phyloP scores from a whole-genome alignment of 306 rosid species.

The Medicago arabica region DNA sequence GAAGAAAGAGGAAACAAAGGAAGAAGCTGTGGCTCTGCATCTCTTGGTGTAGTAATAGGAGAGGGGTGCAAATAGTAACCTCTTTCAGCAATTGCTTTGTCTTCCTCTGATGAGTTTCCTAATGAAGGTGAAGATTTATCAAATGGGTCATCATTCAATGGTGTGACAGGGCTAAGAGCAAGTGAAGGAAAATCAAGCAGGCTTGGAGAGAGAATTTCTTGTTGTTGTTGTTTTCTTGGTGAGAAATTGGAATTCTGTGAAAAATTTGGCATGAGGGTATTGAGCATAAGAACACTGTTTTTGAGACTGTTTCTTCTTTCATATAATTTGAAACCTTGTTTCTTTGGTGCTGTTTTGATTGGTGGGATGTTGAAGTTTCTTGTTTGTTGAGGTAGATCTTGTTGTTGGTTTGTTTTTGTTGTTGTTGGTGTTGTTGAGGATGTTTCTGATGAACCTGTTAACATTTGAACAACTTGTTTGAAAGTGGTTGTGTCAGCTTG shows the following conservation, averaged over 20 bases:
- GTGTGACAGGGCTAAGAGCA: constrained; percentile 90
- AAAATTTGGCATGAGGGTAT: constrained; percentile 75
- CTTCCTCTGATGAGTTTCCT: constrained; percentile 90
- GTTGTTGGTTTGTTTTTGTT: constrained; percentile 40
- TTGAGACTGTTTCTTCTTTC: constrained; percentile 80
- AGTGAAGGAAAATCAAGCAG: constrained; percentile 86
- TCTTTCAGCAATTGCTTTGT: constrained; percentile 88
- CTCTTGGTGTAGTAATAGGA: constrained; percentile 72
- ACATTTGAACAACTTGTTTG: constrained; percentile 98
- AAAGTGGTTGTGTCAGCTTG: constrained; percentile 91
- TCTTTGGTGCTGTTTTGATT: constrained; percentile 62
- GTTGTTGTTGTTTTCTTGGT: constrained; percentile 57
- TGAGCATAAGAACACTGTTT: constrained; percentile 77
- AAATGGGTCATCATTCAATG: constrained; percentile 76
- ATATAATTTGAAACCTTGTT: constrained; percentile 86
- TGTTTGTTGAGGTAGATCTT: constrained; percentile 39
- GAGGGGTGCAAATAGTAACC: constrained; percentile 87
- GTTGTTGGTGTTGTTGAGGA: constrained; percentile 15
- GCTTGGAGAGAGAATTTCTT: constrained; percentile 90
- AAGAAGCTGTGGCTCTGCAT: constrained; percentile 73
- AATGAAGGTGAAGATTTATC: constrained; percentile 82
- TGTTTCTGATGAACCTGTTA: constrained; percentile 84
- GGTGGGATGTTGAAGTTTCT: constrained; percentile 83
- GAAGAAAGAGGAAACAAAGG: constrained; percentile 82
- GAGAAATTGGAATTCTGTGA: constrained; percentile 46